A percentile compares a stretch with the other conserved stretches of the same genome.
Evolutionary conservation across 1,284 basidiomycete species (phyloP).

Genomic region (Malassezia equina): DNA sequence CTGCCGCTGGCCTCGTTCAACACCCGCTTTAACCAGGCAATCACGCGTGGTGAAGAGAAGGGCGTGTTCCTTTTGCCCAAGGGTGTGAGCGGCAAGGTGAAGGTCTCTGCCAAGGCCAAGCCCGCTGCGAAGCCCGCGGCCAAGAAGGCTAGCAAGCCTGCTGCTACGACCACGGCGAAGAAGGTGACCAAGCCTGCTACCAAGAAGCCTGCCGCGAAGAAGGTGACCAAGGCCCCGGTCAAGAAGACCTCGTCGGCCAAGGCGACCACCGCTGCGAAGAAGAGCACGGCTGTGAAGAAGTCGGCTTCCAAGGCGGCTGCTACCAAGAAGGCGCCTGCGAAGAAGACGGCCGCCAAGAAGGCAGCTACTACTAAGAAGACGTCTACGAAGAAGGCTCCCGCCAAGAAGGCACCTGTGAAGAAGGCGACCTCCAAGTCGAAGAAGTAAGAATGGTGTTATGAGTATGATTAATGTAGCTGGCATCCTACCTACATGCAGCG

Average conservation of each 20-base stretch:
- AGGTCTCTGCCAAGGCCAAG: constrained; percentile 56
- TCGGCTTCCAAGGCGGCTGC: constrained; percentile 18
- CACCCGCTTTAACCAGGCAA: constrained; percentile 70
- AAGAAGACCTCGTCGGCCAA: constrained; percentile 18
- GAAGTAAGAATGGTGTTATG: not conserved
- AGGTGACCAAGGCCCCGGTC: constrained; percentile 4
- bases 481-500: not conserved
- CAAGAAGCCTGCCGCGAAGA: not conserved
- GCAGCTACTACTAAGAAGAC: constrained; percentile 33
- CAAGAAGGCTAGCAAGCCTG: constrained; percentile 22
- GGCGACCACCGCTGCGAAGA: not conserved
- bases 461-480: not conserved
- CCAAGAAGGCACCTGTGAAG: constrained; percentile 18
- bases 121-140: constrained; percentile 50
- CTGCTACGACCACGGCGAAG: constrained; percentile 31
- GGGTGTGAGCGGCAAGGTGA: constrained; percentile 68
- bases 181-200: constrained; percentile 18
- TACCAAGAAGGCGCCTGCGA: constrained; percentile 31
- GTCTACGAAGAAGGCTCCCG: constrained; percentile 16
- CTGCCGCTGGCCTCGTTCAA: constrained; percentile 57
- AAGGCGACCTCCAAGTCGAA: not conserved
- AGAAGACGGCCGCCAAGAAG: constrained; percentile 41
- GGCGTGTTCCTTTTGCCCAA: constrained; percentile 73
- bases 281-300: constrained; percentile 28
- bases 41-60: constrained; percentile 68